Percentiles rank a stretch among this genome's conserved stretches.
phyloP scores from a whole-genome alignment of 2,329 filamentous ascomycete species.

The Botrytis fragariae region DNA sequence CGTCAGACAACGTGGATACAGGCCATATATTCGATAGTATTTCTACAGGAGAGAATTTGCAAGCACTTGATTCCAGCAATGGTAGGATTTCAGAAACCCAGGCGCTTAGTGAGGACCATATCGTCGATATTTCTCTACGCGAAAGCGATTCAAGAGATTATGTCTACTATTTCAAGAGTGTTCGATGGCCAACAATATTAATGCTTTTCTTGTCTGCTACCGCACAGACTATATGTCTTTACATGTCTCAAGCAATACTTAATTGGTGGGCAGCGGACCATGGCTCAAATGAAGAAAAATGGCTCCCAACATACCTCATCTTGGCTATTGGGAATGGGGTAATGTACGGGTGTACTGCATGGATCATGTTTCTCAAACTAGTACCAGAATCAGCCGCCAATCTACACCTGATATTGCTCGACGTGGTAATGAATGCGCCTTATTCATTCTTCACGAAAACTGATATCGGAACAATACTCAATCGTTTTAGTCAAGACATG shows the following conservation, averaged over 20 bases:
- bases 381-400: constrained; percentile 19
- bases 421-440: constrained; percentile 45
- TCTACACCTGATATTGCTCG: constrained; percentile 49
- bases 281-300: neutral
- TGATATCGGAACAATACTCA: constrained; percentile 12
- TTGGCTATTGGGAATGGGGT: neutral
- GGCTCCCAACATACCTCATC: neutral
- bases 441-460: constrained; percentile 31
- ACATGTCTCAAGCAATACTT: neutral
- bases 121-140: neutral
- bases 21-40: neutral
- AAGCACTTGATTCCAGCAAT: neutral
- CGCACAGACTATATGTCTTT: neutral
- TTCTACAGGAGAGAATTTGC: neutral
- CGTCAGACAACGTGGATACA: neutral
- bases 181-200: neutral
- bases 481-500: constrained; percentile 33
- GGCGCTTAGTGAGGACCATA: neutral
- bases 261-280: neutral
- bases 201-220: neutral
- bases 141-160: neutral
- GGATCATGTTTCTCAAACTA: neutral
- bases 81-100: neutral
- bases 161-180: neutral
- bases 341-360: neutral